Conservation (phyloP, 2,329 filamentous ascomycete genomes). For the Colletotrichum tanaceti region DNA sequence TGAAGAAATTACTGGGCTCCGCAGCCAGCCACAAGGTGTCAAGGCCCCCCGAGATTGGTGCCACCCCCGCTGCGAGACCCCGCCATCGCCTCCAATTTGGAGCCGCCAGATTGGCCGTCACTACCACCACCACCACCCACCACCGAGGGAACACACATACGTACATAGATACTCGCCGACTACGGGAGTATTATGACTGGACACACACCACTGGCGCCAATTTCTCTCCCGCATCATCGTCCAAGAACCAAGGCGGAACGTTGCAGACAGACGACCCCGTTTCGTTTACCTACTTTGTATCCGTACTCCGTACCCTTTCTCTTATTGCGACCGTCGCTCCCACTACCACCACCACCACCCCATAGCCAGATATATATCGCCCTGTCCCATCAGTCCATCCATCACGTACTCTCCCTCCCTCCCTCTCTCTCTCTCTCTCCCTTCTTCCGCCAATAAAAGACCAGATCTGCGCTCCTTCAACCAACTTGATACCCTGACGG, state of each 20-base stretch:
- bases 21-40: slow-evolving; percentile 36
- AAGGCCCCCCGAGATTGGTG: slow-evolving; percentile 29
- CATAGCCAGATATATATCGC: slow-evolving; percentile 33
- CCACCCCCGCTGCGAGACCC: slow-evolving; percentile 41
- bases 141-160: no score
- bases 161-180: background rate
- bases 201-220: slow-evolving; percentile 22
- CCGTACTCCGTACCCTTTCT: slow-evolving; percentile 1
- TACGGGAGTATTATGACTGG: background rate
- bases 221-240: slow-evolving; percentile 36
- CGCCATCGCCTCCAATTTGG: slow-evolving; percentile 34
- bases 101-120: slow-evolving; percentile 34
- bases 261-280: slow-evolving; percentile 38
- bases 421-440: background rate
- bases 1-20: slow-evolving; percentile 39
- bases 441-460: background rate
- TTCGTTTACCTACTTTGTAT: background rate
- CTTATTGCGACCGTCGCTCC: slow-evolving; percentile 37
- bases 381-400: slow-evolving; percentile 11
- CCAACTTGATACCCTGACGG: slow-evolving; percentile 38
- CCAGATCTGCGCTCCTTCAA: slow-evolving; percentile 9
- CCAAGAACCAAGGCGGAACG: slow-evolving; percentile 14
- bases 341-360: slow-evolving; percentile 2
- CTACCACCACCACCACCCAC: background rate
- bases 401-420: background rate